Conservation (phyloP, 306 rosid species). For the Cucurbita moschata region DNA sequence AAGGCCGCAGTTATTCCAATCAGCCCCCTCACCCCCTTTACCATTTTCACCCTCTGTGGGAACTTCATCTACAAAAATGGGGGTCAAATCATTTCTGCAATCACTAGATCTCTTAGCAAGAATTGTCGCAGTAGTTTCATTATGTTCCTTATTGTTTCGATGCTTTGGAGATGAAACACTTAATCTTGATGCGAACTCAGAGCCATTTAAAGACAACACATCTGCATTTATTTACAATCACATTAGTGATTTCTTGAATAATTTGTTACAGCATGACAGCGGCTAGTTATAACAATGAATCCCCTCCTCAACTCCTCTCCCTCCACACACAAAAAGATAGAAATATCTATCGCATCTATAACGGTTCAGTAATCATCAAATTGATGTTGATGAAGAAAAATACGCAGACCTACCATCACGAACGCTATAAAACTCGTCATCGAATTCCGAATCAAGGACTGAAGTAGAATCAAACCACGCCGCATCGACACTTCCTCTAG, state of each 20-base stretch:
- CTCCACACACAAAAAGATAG: neutral
- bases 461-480: conserved; percentile 79
- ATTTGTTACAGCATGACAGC: neutral
- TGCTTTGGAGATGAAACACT: conserved; percentile 34
- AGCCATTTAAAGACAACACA: conserved; percentile 21
- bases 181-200: conserved; percentile 28
- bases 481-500: conserved; percentile 30
- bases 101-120: neutral
- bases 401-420: conserved; percentile 41
- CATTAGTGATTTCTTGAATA: neutral
- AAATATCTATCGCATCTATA: neutral
- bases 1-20: conserved; percentile 36
- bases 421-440: conserved; percentile 81
- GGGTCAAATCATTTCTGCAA: conserved; percentile 6
- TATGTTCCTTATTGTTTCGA: conserved; percentile 3
- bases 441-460: conserved; percentile 60
- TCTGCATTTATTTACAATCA: conserved; percentile 18
- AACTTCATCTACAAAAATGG: conserved; percentile 20
- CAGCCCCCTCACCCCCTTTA: conserved; percentile 18
- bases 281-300: neutral
- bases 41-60: conserved; percentile 28
- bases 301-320: neutral
- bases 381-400: neutral
- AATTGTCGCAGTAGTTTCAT: neutral
- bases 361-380: neutral